Base-by-base conservation (phyloP, 805 yeast genomes). In the Saccharomycopsis selenospora region DNA sequence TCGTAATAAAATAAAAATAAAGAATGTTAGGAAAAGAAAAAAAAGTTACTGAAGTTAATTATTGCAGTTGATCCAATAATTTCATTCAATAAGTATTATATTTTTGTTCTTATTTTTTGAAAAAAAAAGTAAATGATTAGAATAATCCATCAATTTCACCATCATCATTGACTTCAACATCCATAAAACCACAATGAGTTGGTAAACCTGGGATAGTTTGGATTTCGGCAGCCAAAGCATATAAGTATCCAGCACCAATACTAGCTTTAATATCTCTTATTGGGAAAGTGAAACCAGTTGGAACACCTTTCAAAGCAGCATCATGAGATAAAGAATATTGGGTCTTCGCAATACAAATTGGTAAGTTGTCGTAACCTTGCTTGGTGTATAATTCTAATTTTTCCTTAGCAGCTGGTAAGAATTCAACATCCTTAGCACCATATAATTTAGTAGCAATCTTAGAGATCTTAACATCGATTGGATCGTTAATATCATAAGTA, bases 141-240 rank as follows among this genome's bases (percentile, higher is more conserved):
- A 84, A 84, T 67, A 85, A 75, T 43, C 93, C 93, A 59, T 84
- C 90, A 56, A 85, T 85, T 60, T 85, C 86, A 49, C 90, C 91
- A 54, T 83, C 77, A 38, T 80, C 87, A 60, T 79, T 76, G 46
- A 85, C 88, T 66, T 85, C 93, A 45, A 85, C 88, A 58, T 85
- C 83, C 91, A 85, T 85, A 68, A 80, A 85, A 36, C 95, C 93
- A 63, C 86, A 80, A 61, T 83, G 85, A 3, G 95, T 85, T 50
- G 93, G 86, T 63, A 85, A 73, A 52, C 95, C 93, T 25, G 95
- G 95, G 59, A 85, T 85, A 41, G 95, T 85, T 71, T 81, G 86
- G 60, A 85, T 85, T 65, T 84, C 90, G 47, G 88, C 93, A 3
- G 95, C 93, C 59, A 85, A 71, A 3, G 91, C 93, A 61, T 84